Conservation (phyloP, 2,329 filamentous ascomycete species). For the Neocatenulostroma microsporum region DNA sequence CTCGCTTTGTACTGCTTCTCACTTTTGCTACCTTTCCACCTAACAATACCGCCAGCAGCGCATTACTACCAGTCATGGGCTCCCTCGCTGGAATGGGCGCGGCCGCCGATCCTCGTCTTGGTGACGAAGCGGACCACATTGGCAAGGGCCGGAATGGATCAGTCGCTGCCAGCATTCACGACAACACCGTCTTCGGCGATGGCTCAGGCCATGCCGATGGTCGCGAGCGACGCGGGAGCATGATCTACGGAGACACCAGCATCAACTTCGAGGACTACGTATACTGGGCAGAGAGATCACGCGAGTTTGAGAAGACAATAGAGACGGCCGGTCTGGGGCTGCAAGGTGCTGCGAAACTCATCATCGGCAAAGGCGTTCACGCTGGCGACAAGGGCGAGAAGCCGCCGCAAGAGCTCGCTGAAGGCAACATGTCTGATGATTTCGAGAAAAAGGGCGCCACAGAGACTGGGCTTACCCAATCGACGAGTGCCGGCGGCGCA, state of each 20-base stretch:
- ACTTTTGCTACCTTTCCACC: too few species aligned
- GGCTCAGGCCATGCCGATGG: too few species aligned
- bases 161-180: slow-evolving; percentile 1
- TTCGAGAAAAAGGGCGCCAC: slow-evolving; percentile 7
- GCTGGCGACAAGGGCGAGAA: too few species aligned
- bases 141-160: slow-evolving; percentile 10
- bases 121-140: slow-evolving; percentile 9
- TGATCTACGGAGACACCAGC: slow-evolving; percentile 11
- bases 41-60: too few species aligned
- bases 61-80: slow-evolving; percentile 1
- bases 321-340: slow-evolving; percentile 3
- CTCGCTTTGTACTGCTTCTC: neutral
- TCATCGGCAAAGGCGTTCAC: slow-evolving; percentile 14
- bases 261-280: slow-evolving; percentile 35
- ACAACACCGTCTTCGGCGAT: slow-evolving; percentile 1
- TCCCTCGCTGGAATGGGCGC: slow-evolving; percentile 6
- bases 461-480: too few species aligned
- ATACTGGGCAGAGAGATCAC: slow-evolving; percentile 32
- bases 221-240: slow-evolving; percentile 10
- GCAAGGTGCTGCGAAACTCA: neutral
- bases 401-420: slow-evolving; percentile 2
- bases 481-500: too few species aligned
- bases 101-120: slow-evolving; percentile 11
- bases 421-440: neutral
- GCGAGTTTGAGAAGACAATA: slow-evolving; percentile 25